Conservation (phyloP, 2,329 filamentous ascomycete genomes). For the Aspergillus sp. region DNA sequence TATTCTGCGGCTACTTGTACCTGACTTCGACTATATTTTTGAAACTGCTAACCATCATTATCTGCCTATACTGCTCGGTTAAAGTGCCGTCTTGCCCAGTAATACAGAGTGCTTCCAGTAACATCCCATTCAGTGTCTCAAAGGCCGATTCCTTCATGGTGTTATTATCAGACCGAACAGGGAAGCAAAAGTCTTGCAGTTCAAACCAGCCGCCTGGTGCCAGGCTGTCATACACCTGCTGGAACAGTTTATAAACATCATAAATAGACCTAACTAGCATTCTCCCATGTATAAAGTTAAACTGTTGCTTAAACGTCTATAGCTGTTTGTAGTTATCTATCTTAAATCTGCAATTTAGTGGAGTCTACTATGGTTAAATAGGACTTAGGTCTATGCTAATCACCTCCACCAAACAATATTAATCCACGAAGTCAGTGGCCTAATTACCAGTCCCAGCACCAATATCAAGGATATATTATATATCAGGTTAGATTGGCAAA, state of each 20-base stretch:
- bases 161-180: conserved; percentile 27
- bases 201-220: conserved; percentile 33
- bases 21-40: conserved; percentile 21
- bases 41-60: conserved; percentile 27
- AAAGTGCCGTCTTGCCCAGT: conserved; percentile 21
- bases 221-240: conserved; percentile 18
- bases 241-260: conserved; percentile 13
- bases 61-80: conserved; percentile 10
- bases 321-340: conserved; percentile 29
- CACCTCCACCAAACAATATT: conserved; percentile 42
- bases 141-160: conserved; percentile 19
- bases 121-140: conserved; percentile 3
- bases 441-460: neutral
- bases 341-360: conserved; percentile 30
- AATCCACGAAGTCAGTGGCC: conserved; percentile 30
- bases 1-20: conserved; percentile 26
- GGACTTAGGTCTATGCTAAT: conserved; percentile 50
- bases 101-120: conserved; percentile 10
- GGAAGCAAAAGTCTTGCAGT: conserved; percentile 22
- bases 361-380: conserved; percentile 46
- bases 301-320: conserved; percentile 26
- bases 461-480: too few relatives aligned
- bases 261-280: conserved; percentile 16
- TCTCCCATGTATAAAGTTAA: conserved; percentile 33
- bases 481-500: too few relatives aligned